phyloP scores from a whole-genome alignment of 164 flowering plant genomes.

The Cinnamomum chago region DNA sequence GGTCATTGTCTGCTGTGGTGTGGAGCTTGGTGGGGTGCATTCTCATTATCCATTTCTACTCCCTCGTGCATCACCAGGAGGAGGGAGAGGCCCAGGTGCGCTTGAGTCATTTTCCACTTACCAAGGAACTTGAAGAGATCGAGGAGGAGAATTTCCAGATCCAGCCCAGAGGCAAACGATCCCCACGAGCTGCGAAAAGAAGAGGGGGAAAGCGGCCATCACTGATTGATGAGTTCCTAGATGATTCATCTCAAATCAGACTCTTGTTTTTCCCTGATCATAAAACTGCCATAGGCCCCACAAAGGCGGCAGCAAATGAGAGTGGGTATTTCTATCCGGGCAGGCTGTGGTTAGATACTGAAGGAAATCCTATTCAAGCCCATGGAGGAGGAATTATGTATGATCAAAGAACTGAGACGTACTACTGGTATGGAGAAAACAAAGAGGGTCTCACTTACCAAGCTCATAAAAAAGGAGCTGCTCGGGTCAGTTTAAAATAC shows the following conservation, averaged over 20 bases:
- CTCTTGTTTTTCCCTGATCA: slow-evolving; percentile 70
- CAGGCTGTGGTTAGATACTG: slow-evolving; percentile 92
- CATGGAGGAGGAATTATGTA: slow-evolving; percentile 96
- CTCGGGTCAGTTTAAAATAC: slow-evolving; percentile 59
- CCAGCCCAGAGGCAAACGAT: slow-evolving; percentile 75
- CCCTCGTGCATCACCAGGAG: slow-evolving; percentile 34
- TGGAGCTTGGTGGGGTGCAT: slow-evolving; percentile 68
- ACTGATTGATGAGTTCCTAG: slow-evolving; percentile 86
- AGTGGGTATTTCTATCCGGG: slow-evolving; percentile 68
- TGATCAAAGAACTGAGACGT: slow-evolving; percentile 51
- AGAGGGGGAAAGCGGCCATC: slow-evolving; percentile 58
- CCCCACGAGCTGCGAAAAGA: slow-evolving; percentile 79
- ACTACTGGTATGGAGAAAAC: slow-evolving; percentile 98
- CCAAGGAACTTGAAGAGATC: slow-evolving; percentile 65
- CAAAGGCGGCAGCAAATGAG: slow-evolving; percentile 46
- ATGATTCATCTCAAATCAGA: slow-evolving; percentile 77
- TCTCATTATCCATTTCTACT: slow-evolving; percentile 57
- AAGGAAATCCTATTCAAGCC: slow-evolving; percentile 92
- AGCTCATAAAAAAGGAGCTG: slow-evolving; percentile 82
- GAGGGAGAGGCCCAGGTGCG: slow-evolving; percentile 28
- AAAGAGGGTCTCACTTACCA: slow-evolving; percentile 95
- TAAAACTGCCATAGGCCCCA: slow-evolving; percentile 66
- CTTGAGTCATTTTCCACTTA: slow-evolving; percentile 32
- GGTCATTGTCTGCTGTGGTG: slow-evolving; percentile 42
- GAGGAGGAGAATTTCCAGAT: slow-evolving; percentile 78